Base-by-base conservation (phyloP, 2,329 filamentous ascomycete species). In the Diplodia mutila region DNA sequence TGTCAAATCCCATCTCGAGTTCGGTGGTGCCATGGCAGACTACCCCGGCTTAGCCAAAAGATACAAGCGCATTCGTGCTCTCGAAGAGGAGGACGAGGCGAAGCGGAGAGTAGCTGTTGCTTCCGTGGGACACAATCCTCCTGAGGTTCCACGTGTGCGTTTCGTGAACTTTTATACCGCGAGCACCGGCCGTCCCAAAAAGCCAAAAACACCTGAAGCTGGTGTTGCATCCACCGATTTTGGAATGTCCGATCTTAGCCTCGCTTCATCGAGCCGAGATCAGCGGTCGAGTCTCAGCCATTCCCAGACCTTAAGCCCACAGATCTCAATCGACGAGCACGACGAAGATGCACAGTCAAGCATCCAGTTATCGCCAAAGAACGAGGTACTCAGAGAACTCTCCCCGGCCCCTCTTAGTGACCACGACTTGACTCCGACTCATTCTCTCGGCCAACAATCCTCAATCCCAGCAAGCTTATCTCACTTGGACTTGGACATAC, bases 151-250 rank as follows among this genome's bases (percentile, higher is more conserved):
- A 2, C 83, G 90, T 64, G 86, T 95, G 12, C 86, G 93, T 18
- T 97, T 97, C 73, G 84, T 92, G 67, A 97, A 97, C 75, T 97
- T 97, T 76, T 97, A 94, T 75, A 97, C 93, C 1, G 86, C 91
- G n/a, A 93, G 91, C 71, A 90, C 90, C 11, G 93, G 93, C 3
- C 84, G 87, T 68, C 84, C 85, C 2, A 93, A 83, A 72, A 80
- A 79, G 70, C 76, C 78, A 6, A 80, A 80, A 68, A 75, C 91
- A 72, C 78, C 79, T 6, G 2, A 34, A 52, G 11, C 59, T 6
- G 52, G 53, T 27, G 42, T 55, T 12, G 21, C 27, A 5, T 32
- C 39, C 11, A 29, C 21, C 6, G 53, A 57, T 18, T 39, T 49
- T 51, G 64, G 64, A 3, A 54, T 66, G 39, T 66, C 64, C 11